phyloP scores from a whole-genome alignment of 2,329 filamentous ascomycete genomes.

The Dactylella cylindrospora region DNA sequence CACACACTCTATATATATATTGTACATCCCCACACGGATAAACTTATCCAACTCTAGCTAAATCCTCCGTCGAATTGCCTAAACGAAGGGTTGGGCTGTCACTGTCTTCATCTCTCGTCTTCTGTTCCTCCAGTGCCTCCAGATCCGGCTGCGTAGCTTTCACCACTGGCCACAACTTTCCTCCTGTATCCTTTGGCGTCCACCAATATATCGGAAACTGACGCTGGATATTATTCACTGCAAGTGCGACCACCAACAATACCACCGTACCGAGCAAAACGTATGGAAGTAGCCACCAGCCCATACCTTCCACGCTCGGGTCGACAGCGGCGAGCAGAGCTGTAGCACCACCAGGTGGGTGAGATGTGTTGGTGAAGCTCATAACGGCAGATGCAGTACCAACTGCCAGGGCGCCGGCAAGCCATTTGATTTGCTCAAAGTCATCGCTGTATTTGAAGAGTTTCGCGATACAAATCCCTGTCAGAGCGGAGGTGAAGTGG shows the following conservation, averaged over 20 bases:
- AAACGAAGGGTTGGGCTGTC: too few species aligned
- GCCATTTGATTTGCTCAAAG: conserved; percentile 61
- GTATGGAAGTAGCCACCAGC: conserved; percentile 69
- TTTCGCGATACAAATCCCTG: conserved; percentile 66
- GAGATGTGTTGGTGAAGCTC: conserved; percentile 70
- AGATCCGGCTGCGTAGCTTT: not conserved
- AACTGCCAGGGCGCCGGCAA: conserved; percentile 67
- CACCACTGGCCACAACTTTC: conserved; percentile 9
- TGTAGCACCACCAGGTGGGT: conserved; percentile 74
- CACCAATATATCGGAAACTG: conserved; percentile 72
- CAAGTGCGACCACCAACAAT: conserved; percentile 64
- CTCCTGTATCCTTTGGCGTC: conserved; percentile 53
- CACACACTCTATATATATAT: too few species aligned
- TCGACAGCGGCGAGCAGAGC: conserved; percentile 68
- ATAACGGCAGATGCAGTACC: conserved; percentile 65
- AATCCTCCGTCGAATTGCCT: too few species aligned
- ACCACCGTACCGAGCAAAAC: conserved; percentile 63
- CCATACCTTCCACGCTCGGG: conserved; percentile 58
- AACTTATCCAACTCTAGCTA: too few species aligned
- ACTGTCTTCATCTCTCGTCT: too few species aligned
- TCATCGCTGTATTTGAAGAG: conserved; percentile 61
- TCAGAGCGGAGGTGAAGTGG: conserved; percentile 64
- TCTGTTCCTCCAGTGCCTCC: conserved; percentile 6
- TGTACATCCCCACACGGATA: too few species aligned
- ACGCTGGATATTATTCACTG: conserved; percentile 70